A percentile compares a stretch with the other conserved stretches of the same genome.
These are phyloP conservation scores for Xenoacremonium recifei DNA, from an alignment of 2,329 filamentous ascomycete genomes.

Conservation along the genomic window DNA sequence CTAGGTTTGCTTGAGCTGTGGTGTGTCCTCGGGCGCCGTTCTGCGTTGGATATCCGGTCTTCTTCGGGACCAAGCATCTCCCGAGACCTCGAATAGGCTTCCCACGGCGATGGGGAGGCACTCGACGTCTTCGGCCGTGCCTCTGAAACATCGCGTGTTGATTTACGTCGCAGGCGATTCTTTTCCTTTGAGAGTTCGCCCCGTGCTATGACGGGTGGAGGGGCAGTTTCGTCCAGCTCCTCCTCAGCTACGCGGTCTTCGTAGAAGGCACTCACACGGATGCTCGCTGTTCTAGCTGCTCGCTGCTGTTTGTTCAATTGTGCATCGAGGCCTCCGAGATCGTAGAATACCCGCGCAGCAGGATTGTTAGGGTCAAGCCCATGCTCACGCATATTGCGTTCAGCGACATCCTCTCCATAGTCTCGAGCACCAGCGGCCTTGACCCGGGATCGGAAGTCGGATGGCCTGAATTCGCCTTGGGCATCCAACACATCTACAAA, in stretches of 20 bases:
- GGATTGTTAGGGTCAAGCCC: constrained; percentile 30
- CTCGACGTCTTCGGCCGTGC: constrained; percentile 10
- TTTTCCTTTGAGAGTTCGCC: constrained; percentile 2
- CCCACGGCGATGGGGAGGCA: constrained; percentile 18
- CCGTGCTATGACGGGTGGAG: constrained; percentile 16
- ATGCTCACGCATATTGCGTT: constrained; percentile 53
- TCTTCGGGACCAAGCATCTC: constrained; percentile 4
- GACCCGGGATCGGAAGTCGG: constrained; percentile 48
- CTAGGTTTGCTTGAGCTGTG: constrained; percentile 3
- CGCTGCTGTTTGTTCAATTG: background rate
- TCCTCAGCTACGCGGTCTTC: background rate
- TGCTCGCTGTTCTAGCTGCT: background rate
- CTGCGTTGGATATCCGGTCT: constrained; percentile 5
- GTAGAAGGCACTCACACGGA: background rate
- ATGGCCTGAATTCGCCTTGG: constrained; percentile 48
- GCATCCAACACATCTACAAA: constrained; percentile 58
- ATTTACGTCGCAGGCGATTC: constrained; percentile 1
- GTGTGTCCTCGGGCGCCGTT: constrained; percentile 10
- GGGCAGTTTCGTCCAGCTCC: constrained; percentile 12
- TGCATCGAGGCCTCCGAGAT: constrained; percentile 8
- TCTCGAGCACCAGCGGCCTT: constrained; percentile 50
- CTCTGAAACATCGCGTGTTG: constrained; percentile 1
- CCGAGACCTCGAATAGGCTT: constrained; percentile 12
- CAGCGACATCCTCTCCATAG: constrained; percentile 65
- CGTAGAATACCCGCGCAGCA: constrained; percentile 36